These are phyloP conservation scores for Allium sativum DNA, from an alignment of 106 monocot genomes.

Conservation along the genomic window DNA sequence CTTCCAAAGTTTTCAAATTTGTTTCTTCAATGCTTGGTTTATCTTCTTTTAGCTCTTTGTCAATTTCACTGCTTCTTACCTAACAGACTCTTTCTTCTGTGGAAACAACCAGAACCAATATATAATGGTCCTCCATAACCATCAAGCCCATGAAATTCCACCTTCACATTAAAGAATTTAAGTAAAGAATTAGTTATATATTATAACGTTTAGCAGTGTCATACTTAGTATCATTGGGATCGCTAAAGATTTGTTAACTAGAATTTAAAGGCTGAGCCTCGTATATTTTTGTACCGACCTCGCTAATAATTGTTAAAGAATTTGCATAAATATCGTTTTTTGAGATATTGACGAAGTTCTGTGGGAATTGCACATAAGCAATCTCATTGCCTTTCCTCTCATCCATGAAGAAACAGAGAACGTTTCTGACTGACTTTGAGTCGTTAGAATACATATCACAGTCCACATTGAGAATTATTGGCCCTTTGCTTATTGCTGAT, in stretches of 20 bases:
- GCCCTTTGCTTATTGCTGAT: conserved; percentile 30
- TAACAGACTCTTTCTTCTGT: conserved; percentile 39
- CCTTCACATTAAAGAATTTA: conserved; percentile 13
- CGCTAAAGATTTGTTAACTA: not conserved
- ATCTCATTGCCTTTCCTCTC: conserved; percentile 22
- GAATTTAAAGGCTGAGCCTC: too few relatives aligned
- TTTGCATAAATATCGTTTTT: conserved; percentile 32
- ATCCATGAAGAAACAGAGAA: conserved; percentile 42
- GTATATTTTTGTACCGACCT: conserved; percentile 11
- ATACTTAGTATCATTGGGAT: not conserved
- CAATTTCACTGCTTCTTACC: conserved; percentile 23
- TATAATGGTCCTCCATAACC: conserved; percentile 41
- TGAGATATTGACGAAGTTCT: conserved; percentile 20
- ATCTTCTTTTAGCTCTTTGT: conserved; percentile 11
- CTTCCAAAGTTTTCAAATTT: too few relatives aligned
- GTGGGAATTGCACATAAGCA: conserved; percentile 41
- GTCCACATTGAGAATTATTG: conserved; percentile 38
- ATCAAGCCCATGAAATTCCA: conserved; percentile 35
- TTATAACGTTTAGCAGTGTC: not conserved
- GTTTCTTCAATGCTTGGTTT: not conserved
- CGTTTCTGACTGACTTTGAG: conserved; percentile 27
- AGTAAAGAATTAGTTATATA: not conserved
- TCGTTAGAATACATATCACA: conserved; percentile 54
- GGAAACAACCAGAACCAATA: conserved; percentile 63
- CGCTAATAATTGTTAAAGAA: conserved; percentile 11